These are phyloP conservation scores for Flaveria trinervia DNA, from an alignment of 129 eudicot species.

Conservation along the genomic window DNA sequence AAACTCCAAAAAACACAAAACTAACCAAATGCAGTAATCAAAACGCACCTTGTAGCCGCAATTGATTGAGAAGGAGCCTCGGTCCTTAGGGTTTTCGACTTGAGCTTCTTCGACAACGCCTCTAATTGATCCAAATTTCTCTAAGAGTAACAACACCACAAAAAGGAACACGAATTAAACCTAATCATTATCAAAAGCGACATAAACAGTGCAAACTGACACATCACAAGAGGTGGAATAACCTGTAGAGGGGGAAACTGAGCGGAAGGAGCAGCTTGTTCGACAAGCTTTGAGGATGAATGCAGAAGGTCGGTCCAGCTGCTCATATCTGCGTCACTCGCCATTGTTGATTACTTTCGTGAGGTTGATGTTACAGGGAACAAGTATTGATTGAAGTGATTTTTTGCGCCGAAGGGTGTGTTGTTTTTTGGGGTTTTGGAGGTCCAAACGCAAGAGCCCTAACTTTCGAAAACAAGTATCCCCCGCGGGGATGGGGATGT, in stretches of 20 bases:
- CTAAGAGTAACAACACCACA: constrained; percentile 30
- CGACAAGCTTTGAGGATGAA: constrained; percentile 92
- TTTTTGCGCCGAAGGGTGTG: constrained; percentile 11
- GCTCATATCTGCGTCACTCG: constrained; percentile 86
- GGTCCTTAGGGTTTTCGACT: constrained; percentile 81
- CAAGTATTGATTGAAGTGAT: background rate
- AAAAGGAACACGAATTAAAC: background rate
- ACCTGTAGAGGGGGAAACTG: constrained; percentile 99
- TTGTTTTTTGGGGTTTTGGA: constrained; percentile 42
- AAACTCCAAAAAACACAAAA: background rate
- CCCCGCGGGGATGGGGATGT: background rate
- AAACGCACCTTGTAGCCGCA: constrained; percentile 81
- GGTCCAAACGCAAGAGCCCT: constrained; percentile 40
- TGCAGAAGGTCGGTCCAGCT: constrained; percentile 94
- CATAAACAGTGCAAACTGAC: background rate
- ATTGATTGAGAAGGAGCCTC: constrained; percentile 94
- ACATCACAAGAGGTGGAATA: background rate
- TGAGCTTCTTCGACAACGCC: constrained; percentile 93
- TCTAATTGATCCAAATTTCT: constrained; percentile 94
- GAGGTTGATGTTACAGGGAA: constrained; percentile 9
- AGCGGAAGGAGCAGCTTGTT: constrained; percentile 96
- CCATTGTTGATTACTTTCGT: constrained; percentile 42
- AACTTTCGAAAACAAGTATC: constrained; percentile 19
- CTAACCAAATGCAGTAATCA: background rate
- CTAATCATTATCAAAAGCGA: background rate